A percentile compares a stretch with the other conserved stretches of the same genome.
Evolutionary conservation across 75 land plant genomes (phyloP).

Genomic region (Selaginella tamariscina): DNA sequence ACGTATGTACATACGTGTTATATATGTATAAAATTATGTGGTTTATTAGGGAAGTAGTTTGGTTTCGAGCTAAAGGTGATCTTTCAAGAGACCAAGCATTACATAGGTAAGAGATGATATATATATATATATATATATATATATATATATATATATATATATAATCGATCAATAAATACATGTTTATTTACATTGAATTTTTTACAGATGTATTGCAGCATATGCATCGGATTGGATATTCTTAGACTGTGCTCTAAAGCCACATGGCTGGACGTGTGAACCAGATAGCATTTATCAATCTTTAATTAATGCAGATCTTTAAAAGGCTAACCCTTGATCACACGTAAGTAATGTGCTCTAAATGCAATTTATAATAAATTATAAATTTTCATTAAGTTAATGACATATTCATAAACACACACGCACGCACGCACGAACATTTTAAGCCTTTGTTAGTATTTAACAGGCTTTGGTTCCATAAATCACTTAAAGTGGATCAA

Average conservation of each 20-base stretch:
- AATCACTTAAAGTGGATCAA: not conserved
- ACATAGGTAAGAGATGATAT: not conserved
- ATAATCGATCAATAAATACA: no score
- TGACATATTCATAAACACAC: no score
- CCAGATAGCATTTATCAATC: not conserved
- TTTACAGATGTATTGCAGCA: not conserved
- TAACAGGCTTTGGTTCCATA: not conserved
- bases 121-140: no score
- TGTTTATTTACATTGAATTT: not conserved
- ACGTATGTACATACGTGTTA: no score
- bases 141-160: no score
- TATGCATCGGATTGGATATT: not conserved
- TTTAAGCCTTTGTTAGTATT: no score
- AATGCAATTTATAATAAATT: no score
- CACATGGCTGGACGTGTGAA: not conserved
- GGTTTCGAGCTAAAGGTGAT: not conserved
- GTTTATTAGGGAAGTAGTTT: not conserved
- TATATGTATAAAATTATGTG: no score
- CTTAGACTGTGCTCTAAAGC: not conserved
- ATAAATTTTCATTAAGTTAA: no score
- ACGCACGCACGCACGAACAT: no score
- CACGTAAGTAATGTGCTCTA: not conserved
- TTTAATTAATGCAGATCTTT: not conserved
- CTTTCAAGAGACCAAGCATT: not conserved
- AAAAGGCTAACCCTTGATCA: not conserved